These are phyloP conservation scores for Trametes pubescens DNA, from an alignment of 1,284 basidiomycete genomes.

Conservation along the genomic window DNA sequence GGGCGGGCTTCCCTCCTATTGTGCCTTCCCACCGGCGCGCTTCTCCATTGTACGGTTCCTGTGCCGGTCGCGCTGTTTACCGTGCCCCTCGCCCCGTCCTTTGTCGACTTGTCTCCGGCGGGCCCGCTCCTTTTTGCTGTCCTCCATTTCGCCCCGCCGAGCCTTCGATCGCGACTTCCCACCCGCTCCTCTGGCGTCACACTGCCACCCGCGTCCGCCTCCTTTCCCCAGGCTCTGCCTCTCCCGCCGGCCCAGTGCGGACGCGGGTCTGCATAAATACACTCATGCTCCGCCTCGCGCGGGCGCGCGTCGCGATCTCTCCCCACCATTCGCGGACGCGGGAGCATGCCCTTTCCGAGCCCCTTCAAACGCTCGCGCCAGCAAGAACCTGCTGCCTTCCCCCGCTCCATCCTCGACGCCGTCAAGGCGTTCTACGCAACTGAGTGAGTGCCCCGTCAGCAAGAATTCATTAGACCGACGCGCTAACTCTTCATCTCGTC, in stretches of 20 bases:
- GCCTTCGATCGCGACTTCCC: constrained; percentile 20
- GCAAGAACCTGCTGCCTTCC: constrained; percentile 32
- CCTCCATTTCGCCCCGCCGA: constrained; percentile 24
- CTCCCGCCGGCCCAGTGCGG: constrained; percentile 27
- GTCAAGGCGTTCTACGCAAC: constrained; percentile 33
- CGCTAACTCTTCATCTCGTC: constrained; percentile 18
- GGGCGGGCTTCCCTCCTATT: constrained; percentile 28
- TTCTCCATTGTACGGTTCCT: constrained; percentile 37
- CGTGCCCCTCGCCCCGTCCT: constrained; percentile 23
- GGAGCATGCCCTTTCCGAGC: constrained; percentile 32
- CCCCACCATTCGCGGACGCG: constrained; percentile 21
- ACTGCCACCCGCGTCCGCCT: constrained; percentile 32
- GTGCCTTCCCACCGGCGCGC: constrained; percentile 30
- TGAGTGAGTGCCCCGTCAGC: constrained; percentile 28
- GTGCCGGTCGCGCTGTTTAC: constrained; percentile 29
- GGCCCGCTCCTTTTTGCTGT: constrained; percentile 32
- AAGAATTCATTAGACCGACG: constrained; percentile 14
- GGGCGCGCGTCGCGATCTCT: constrained; percentile 29
- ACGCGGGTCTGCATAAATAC: constrained; percentile 28
- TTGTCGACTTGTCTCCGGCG: constrained; percentile 32
- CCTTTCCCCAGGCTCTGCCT: constrained; percentile 16
- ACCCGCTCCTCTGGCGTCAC: constrained; percentile 27
- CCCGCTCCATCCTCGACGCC: constrained; percentile 33
- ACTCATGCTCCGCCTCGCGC: constrained; percentile 28
- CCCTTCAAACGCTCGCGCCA: constrained; percentile 35